These are phyloP conservation scores for Cyclotella baltica DNA, from an alignment of 108 stramenopile species.

Conservation along the genomic window DNA sequence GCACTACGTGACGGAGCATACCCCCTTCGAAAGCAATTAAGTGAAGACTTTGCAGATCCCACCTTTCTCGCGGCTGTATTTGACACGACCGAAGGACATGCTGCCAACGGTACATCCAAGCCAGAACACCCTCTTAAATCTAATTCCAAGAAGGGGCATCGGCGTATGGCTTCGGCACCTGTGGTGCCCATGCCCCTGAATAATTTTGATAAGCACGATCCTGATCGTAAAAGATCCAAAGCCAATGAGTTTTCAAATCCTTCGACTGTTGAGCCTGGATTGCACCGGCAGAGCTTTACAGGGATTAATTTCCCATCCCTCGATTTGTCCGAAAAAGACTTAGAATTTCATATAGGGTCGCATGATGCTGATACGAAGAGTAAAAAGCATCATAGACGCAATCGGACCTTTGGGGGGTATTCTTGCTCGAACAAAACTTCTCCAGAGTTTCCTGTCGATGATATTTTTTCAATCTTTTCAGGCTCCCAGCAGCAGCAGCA, in stretches of 20 bases:
- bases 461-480: conserved; percentile 4
- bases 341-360: neutral
- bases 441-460: neutral
- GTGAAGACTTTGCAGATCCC: conserved; percentile 65
- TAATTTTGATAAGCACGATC: too few relatives aligned
- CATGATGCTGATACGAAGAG: neutral
- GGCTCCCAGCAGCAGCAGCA: neutral
- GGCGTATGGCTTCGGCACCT: too few relatives aligned
- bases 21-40: conserved; percentile 66
- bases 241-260: too few relatives aligned
- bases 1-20: conserved; percentile 82
- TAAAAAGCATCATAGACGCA: neutral
- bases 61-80: conserved; percentile 70
- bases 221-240: too few relatives aligned
- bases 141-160: too few relatives aligned
- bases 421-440: neutral
- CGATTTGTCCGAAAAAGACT: neutral
- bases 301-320: neutral
- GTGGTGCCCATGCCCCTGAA: too few relatives aligned
- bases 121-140: too few relatives aligned
- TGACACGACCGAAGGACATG: conserved; percentile 11
- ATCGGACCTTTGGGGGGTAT: conserved; percentile 15
- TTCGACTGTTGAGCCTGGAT: too few relatives aligned
- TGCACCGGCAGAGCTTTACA: too few relatives aligned
- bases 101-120: neutral